phyloP scores from a whole-genome alignment of 352 stramenopile genomes.

The Globisporangium lucens region DNA sequence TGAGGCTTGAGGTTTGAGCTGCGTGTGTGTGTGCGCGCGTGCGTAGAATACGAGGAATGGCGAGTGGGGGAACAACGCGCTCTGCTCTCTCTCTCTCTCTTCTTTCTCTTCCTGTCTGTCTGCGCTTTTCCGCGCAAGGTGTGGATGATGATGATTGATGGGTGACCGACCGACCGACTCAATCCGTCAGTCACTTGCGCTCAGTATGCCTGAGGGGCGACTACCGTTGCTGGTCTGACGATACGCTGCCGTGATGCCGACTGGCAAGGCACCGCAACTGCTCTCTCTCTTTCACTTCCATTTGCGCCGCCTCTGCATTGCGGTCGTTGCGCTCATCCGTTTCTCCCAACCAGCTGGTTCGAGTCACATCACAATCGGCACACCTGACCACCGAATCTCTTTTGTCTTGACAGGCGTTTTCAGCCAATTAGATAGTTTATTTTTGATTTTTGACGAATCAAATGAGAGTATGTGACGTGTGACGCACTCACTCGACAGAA shows the following conservation, averaged over 20 bases:
- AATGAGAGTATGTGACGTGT: conserved; percentile 2
- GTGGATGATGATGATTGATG: background rate
- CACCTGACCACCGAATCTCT: conserved; percentile 8
- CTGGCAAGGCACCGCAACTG: background rate
- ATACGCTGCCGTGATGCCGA: background rate
- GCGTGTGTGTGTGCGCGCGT: background rate
- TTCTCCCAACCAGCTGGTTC: conserved; percentile 2
- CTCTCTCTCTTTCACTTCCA: background rate
- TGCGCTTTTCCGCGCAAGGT: background rate
- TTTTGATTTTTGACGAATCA: background rate
- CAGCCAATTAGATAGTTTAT: background rate
- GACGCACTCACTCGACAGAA: background rate
- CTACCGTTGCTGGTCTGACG: background rate
- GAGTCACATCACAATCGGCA: background rate
- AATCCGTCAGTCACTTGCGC: background rate
- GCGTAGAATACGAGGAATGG: background rate
- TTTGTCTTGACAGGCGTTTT: background rate
- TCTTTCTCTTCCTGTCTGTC: background rate
- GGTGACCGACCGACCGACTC: background rate
- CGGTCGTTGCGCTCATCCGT: background rate
- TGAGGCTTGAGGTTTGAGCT: background rate
- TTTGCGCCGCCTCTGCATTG: conserved; percentile 1
- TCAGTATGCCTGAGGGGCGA: conserved; percentile 4
- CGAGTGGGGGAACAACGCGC: background rate
- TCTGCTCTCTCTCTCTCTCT: background rate